Percentiles rank a stretch among this genome's conserved stretches.
Conservation (phyloP, 176 grass and related monocot species). For the Carex littledalei region DNA sequence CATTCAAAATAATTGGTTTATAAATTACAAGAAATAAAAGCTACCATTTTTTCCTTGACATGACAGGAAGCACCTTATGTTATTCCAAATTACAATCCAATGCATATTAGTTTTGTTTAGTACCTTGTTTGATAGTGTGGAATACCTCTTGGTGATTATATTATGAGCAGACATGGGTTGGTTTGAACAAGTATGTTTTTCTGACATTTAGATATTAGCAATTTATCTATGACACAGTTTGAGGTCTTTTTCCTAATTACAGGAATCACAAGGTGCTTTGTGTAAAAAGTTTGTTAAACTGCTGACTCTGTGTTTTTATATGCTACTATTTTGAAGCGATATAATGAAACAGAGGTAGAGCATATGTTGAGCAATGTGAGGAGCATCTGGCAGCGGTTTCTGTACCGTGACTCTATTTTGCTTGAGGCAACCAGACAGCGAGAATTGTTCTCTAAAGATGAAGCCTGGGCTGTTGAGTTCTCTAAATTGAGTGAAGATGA, state of each 20-base stretch:
- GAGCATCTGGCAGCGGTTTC: conserved; percentile 78
- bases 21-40: background rate
- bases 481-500: conserved; percentile 68
- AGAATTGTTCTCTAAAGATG: conserved; percentile 52
- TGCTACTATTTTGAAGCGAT: conserved; percentile 31
- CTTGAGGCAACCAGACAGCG: conserved; percentile 77
- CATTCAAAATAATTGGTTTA: background rate
- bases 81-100: conserved; percentile 3
- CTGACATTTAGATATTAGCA: background rate
- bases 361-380: conserved; percentile 87
- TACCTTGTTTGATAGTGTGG: background rate
- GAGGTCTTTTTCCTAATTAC: conserved; percentile 3
- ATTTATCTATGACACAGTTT: background rate
- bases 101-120: background rate
- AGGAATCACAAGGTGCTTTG: background rate
- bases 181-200: background rate
- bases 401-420: conserved; percentile 81
- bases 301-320: conserved; percentile 4
- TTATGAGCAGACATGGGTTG: background rate
- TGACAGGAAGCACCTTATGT: background rate
- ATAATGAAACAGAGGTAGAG: conserved; percentile 74
- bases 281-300: background rate
- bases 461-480: conserved; percentile 70
- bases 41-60: background rate
- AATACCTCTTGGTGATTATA: background rate